Evolutionary conservation across 345 rosid species (phyloP).

Genomic region (Gossypium bickii): DNA sequence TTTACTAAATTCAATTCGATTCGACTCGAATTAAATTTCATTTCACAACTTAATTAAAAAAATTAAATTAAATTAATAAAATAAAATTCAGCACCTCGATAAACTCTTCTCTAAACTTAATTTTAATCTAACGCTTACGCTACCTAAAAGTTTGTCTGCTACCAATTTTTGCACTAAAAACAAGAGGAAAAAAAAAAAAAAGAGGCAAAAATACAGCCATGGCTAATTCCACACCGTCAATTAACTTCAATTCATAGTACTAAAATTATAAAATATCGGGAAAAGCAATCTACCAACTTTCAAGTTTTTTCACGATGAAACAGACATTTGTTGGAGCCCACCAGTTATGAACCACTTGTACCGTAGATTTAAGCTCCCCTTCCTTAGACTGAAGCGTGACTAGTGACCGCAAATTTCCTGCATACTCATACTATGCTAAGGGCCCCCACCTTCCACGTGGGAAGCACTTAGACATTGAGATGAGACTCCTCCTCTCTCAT

Average conservation of each 20-base stretch:
- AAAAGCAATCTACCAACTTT: neutral
- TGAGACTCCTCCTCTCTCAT: neutral
- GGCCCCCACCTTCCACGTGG: constrained; percentile 21
- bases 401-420: neutral
- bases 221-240: neutral
- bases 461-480: neutral
- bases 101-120: too few species aligned
- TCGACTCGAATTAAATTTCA: too few species aligned
- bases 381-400: neutral
- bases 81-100: too few species aligned
- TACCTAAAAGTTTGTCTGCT: too few species aligned
- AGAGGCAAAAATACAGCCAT: neutral
- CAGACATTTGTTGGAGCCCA: neutral
- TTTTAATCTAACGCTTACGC: too few species aligned
- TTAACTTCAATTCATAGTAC: neutral
- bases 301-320: neutral
- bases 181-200: too few species aligned
- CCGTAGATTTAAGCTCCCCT: neutral
- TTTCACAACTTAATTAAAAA: too few species aligned
- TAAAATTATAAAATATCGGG: neutral
- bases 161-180: too few species aligned
- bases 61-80: too few species aligned
- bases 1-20: rapidly evolving
- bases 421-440: neutral
- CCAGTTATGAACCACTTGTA: neutral